Percentiles rank a stretch among this genome's conserved stretches.
Evolutionary conservation across 148 eudicot genomes (phyloP).

Genomic region (Vaccinium darrowii): DNA sequence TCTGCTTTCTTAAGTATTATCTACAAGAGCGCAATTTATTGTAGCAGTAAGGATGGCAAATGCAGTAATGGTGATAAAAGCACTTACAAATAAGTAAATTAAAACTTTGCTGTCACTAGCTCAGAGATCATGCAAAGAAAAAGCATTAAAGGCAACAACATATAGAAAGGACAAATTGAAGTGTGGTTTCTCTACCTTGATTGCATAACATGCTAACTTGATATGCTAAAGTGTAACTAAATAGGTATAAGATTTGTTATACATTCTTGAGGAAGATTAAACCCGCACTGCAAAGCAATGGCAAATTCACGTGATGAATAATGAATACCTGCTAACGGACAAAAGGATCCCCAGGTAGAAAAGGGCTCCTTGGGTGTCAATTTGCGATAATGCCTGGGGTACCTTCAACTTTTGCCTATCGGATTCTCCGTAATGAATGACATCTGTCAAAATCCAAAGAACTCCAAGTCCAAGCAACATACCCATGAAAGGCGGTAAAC

Average conservation of each 20-base stretch:
- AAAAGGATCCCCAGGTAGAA: constrained; percentile 96
- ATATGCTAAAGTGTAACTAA: not conserved
- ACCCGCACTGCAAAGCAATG: not conserved
- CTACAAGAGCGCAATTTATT: not conserved
- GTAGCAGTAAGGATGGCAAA: not conserved
- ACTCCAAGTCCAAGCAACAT: constrained; percentile 95
- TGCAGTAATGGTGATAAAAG: not conserved
- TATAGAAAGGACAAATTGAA: not conserved
- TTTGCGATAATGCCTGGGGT: constrained; percentile 95
- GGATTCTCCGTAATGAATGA: constrained; percentile 96
- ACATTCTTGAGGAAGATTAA: too few relatives aligned
- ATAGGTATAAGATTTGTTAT: not conserved
- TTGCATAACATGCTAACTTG: not conserved
- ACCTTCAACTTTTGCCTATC: constrained; percentile 86
- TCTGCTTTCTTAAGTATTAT: too few relatives aligned
- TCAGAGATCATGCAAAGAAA: not conserved
- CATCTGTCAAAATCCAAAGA: constrained; percentile 95
- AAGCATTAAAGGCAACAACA: not conserved
- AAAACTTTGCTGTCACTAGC: not conserved
- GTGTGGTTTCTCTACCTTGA: not conserved
- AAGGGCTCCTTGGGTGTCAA: constrained; percentile 96
- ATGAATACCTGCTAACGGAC: constrained; percentile 84
- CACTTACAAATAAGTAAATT: not conserved
- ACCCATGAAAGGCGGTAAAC: constrained; percentile 96
- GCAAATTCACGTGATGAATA: not conserved